Evolutionary conservation across 2,329 filamentous ascomycete species (phyloP).

Genomic region (Capronia americana): DNA sequence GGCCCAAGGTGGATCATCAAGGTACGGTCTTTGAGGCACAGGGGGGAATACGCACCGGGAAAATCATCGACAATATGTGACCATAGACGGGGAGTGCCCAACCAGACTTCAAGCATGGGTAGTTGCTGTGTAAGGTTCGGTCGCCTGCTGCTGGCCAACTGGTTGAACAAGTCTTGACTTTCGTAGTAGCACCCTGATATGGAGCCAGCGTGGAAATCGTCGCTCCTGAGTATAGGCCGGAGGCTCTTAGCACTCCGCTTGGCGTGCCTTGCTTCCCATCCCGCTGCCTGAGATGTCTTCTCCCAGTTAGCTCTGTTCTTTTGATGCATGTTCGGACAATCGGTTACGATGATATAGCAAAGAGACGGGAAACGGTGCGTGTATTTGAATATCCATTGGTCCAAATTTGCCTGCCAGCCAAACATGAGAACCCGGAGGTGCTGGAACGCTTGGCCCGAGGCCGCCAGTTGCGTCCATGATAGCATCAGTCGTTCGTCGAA

Average conservation of each 20-base stretch:
- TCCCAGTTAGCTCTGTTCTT: slow-evolving; percentile 38
- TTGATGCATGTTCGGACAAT: slow-evolving; percentile 43
- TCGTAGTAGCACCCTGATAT: slow-evolving; percentile 38
- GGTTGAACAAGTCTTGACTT: slow-evolving; percentile 26
- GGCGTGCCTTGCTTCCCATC: slow-evolving; percentile 43
- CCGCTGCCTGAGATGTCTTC: slow-evolving; percentile 36
- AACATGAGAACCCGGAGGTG: slow-evolving; percentile 49
- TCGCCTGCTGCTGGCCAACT: slow-evolving; percentile 17
- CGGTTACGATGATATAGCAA: slow-evolving; percentile 45
- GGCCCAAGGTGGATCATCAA: neutral
- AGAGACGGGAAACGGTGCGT: slow-evolving; percentile 47
- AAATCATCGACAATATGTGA: slow-evolving; percentile 41
- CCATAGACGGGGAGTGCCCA: slow-evolving; percentile 37
- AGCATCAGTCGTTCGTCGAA: slow-evolving; percentile 50
- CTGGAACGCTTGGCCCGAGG: slow-evolving; percentile 44
- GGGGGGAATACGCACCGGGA: slow-evolving; percentile 13
- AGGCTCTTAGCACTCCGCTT: slow-evolving; percentile 40
- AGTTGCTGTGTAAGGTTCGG: slow-evolving; percentile 23
- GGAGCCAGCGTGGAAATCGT: slow-evolving; percentile 30
- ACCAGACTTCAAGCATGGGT: slow-evolving; percentile 38
- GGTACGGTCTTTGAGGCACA: neutral
- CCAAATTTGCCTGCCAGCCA: slow-evolving; percentile 44
- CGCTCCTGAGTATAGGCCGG: slow-evolving; percentile 45
- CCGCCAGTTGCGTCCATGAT: slow-evolving; percentile 50
- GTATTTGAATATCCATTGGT: slow-evolving; percentile 44